These are phyloP conservation scores for Mantamonas sphyraenae DNA, from an alignment of 78 protist species.

Conservation along the genomic window DNA sequence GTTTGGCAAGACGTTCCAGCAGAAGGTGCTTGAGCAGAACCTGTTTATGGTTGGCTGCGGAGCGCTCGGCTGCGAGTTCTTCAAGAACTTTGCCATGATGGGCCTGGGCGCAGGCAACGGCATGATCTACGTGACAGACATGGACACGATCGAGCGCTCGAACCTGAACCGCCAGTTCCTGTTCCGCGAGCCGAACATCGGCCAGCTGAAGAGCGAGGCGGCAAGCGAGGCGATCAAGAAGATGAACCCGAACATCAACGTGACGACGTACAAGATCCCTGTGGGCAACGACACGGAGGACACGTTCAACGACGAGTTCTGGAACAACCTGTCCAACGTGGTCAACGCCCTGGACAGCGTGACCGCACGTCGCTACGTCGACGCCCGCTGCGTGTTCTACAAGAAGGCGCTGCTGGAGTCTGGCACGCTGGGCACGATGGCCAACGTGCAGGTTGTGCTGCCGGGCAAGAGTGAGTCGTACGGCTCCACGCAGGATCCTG, in stretches of 20 bases:
- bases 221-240: constrained; percentile 83
- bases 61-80: constrained; percentile 86
- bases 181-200: constrained; percentile 80
- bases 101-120: constrained; percentile 49
- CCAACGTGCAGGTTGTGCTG: constrained; percentile 87
- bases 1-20: constrained; percentile 65
- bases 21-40: constrained; percentile 19
- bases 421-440: constrained; percentile 96
- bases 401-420: constrained; percentile 86
- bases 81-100: constrained; percentile 75
- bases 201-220: constrained; percentile 68
- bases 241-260: constrained; percentile 83
- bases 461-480: constrained; percentile 93
- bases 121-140: constrained; percentile 81
- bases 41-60: too few species aligned
- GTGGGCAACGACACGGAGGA: constrained; percentile 92
- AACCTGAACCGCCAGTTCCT: constrained; percentile 95
- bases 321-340: constrained; percentile 62
- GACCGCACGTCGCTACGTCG: constrained; percentile 90
- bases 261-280: constrained; percentile 43
- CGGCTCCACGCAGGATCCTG: constrained; percentile 87
- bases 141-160: constrained; percentile 90
- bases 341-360: constrained; percentile 93
- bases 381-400: constrained; percentile 79
- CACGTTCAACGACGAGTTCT: constrained; percentile 89